Percentiles rank a stretch among this genome's conserved stretches.
These are phyloP conservation scores for Nasturtium officinale DNA, from an alignment of 345 rosid genomes.

Conservation along the genomic window DNA sequence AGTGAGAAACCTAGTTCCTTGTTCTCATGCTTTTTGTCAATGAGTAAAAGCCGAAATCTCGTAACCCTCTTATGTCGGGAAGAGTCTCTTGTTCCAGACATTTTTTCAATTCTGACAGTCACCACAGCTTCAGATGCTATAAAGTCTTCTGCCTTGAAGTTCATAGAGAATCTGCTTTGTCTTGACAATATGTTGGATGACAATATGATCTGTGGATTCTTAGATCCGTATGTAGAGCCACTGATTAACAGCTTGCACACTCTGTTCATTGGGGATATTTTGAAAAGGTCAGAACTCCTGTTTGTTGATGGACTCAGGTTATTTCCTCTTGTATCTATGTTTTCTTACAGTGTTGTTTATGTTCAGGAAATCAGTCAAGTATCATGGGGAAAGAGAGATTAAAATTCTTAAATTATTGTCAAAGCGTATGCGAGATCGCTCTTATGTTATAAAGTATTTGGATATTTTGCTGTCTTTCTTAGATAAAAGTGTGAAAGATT, in stretches of 20 bases:
- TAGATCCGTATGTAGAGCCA: constrained; percentile 60
- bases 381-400: constrained; percentile 61
- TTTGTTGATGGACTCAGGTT: constrained; percentile 1
- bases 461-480: constrained; percentile 73
- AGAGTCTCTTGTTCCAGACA: constrained; percentile 66
- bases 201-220: constrained; percentile 44
- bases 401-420: constrained; percentile 70
- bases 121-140: constrained; percentile 82
- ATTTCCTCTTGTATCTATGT: constrained; percentile 27
- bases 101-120: constrained; percentile 73
- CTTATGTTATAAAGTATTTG: constrained; percentile 57
- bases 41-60: constrained; percentile 75
- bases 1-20: constrained; percentile 92
- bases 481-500: constrained; percentile 51
- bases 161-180: constrained; percentile 75
- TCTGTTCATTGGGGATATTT: constrained; percentile 57
- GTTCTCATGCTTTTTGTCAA: constrained; percentile 88
- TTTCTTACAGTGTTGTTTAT: constrained; percentile 12
- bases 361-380: constrained; percentile 70
- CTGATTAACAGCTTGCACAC: constrained; percentile 71
- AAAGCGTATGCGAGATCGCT: constrained; percentile 57
- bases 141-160: constrained; percentile 64
- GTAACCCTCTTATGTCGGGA: constrained; percentile 65
- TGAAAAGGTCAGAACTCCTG: constrained; percentile 61
- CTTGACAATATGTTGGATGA: constrained; percentile 65